Conservation (phyloP, 768 basidiomycete genomes). For the Psilocybe subaeruginosa region DNA sequence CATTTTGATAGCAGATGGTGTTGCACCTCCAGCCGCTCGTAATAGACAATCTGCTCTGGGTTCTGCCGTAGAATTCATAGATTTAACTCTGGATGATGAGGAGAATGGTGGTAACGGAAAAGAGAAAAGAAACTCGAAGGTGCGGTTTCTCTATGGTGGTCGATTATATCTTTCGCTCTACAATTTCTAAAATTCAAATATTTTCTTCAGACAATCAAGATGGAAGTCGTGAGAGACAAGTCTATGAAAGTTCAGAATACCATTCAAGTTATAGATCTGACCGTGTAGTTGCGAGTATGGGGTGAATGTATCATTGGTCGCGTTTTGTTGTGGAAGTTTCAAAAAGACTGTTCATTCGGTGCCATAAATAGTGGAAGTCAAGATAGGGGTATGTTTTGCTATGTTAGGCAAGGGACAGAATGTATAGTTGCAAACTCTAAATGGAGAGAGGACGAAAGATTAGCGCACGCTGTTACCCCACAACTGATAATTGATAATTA, state of each 20-base stretch:
- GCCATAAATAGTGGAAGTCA: neutral
- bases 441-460: slow-evolving; percentile 31
- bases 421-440: slow-evolving; percentile 41
- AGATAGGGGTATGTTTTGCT: slow-evolving; percentile 2
- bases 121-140: neutral
- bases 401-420: neutral
- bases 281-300: no score
- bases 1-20: slow-evolving; percentile 13
- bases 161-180: no score
- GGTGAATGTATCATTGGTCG: no score
- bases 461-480: slow-evolving; percentile 32
- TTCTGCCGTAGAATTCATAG: slow-evolving; percentile 2
- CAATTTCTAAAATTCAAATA: no score
- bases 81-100: slow-evolving; percentile 11
- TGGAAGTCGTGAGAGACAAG: no score
- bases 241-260: no score
- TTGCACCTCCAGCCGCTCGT: neutral
- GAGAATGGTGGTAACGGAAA: neutral
- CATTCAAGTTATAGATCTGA: no score
- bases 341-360: no score
- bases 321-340: no score
- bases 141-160: neutral
- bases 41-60: neutral
- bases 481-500: slow-evolving; percentile 35
- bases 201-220: no score